Base-by-base conservation (phyloP, 306 rosid species). In the Prunus salicina region DNA sequence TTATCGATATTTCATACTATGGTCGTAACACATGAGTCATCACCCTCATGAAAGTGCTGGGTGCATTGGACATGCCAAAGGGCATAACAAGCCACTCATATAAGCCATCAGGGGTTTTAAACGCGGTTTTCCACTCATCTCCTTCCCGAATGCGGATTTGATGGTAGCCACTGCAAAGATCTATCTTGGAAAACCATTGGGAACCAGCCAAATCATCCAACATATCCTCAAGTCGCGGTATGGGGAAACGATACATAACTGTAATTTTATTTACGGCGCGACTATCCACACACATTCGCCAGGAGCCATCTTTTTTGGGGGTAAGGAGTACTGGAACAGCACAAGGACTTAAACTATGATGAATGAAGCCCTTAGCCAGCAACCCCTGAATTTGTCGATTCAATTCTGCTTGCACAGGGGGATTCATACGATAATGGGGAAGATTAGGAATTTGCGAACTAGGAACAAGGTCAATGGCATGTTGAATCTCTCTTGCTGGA, bases 21-120 rank as follows among this genome's bases (percentile, higher is more conserved):
- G 62, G 62, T 10, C 62, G 27, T 22, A 57, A 57, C 28, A 57
- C 9, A 27, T 25, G 62, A 56, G 25, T 56, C 69, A 60, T 58
- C 2, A 61, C 8, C 18, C 77, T 27, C n/a, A 73, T 73, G n/a
- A 73, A 73, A 27, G 60, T 73, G 27, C 7, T 46, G 12, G 60
- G 58, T 4, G 47, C 69, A 46, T 45, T 73, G 25, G 67, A 73
- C 43, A 58, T 24, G 3, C 27, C 77, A 57, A 73, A 73, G 45
- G 68, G 45, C 77, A 73, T 45, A 13, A 58, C 68, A 22, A 73
- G 56, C 64, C 77, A 73, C 2, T 45, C 49, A 73, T 58, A 73
- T 8, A 73, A 22, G 6, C 77, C 67, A 51, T 41, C 18, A 4
- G 47, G 16, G 13, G 67, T 73, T 57, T 73, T 24, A 11, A 73